These are phyloP conservation scores for Lachancea sp. DNA, from an alignment of 805 yeast genomes.

Conservation along the genomic window DNA sequence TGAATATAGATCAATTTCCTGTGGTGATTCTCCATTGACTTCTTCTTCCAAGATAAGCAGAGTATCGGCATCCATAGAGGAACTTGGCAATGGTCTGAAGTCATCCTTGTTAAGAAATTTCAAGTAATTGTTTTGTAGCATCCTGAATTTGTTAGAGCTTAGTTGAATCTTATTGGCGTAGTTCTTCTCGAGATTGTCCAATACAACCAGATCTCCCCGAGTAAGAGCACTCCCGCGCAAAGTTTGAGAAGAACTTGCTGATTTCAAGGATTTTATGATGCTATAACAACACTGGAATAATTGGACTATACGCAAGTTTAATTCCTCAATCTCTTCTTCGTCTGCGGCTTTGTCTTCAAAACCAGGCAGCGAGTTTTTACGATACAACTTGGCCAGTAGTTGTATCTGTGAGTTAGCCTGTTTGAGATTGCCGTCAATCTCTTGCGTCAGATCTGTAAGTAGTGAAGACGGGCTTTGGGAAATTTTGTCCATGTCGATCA, in stretches of 20 bases:
- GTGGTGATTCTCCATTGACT: slow-evolving; percentile 16
- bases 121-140: slow-evolving; percentile 83
- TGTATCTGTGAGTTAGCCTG: slow-evolving; percentile 50
- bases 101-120: slow-evolving; percentile 79
- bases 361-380: slow-evolving; percentile 79
- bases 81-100: slow-evolving; percentile 40
- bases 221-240: slow-evolving; percentile 33
- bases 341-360: slow-evolving; percentile 73
- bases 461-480: slow-evolving; percentile 41
- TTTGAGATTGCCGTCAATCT: slow-evolving; percentile 57
- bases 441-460: slow-evolving; percentile 67
- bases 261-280: slow-evolving; percentile 60
- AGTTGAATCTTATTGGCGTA: slow-evolving; percentile 83
- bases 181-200: slow-evolving; percentile 74
- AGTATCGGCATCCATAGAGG: slow-evolving; percentile 20
- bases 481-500: slow-evolving; percentile 24
- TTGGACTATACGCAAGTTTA: slow-evolving; percentile 69
- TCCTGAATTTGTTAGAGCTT: slow-evolving; percentile 68
- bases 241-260: slow-evolving; percentile 34
- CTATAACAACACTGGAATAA: slow-evolving; percentile 74
- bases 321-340: slow-evolving; percentile 70
- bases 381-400: slow-evolving; percentile 62
- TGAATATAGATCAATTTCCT: slow-evolving; percentile 37
- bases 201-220: slow-evolving; percentile 51
- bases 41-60: slow-evolving; percentile 30